phyloP scores from a whole-genome alignment of 2,329 filamentous ascomycete species.

The Anthostomella pinea region DNA sequence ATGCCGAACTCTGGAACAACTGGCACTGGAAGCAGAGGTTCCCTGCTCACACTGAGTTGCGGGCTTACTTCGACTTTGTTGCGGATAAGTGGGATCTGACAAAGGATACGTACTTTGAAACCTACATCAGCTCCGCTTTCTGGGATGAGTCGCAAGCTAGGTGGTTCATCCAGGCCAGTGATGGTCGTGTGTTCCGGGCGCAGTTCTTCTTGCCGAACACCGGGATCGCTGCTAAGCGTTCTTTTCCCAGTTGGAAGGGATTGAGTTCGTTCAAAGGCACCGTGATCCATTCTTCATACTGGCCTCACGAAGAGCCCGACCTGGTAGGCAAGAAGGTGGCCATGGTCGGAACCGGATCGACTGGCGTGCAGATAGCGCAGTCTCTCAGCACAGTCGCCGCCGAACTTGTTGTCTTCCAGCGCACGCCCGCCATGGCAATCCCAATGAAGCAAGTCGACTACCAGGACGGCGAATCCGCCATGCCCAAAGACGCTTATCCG shows the following conservation, averaged over 20 bases:
- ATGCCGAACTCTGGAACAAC: slow-evolving; percentile 39
- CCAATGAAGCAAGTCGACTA: slow-evolving; percentile 40
- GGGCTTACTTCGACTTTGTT: slow-evolving; percentile 45
- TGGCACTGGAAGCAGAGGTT: slow-evolving; percentile 44
- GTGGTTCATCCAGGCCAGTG: slow-evolving; percentile 44
- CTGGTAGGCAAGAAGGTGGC: slow-evolving; percentile 26
- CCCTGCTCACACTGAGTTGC: slow-evolving; percentile 39
- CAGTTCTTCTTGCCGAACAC: slow-evolving; percentile 45
- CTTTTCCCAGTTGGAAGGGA: slow-evolving; percentile 34
- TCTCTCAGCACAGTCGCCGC: slow-evolving; percentile 19
- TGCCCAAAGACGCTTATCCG: slow-evolving; percentile 41
- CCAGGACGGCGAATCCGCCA: slow-evolving; percentile 49
- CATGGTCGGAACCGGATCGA: slow-evolving; percentile 33
- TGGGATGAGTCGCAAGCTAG: slow-evolving; percentile 35
- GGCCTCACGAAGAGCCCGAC: slow-evolving; percentile 11
- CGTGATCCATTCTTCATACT: slow-evolving; percentile 17
- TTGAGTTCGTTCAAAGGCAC: slow-evolving; percentile 17
- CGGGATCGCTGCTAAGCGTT: slow-evolving; percentile 47
- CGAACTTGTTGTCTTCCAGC: slow-evolving; percentile 25
- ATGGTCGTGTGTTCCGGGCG: slow-evolving; percentile 36
- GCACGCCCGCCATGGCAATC: slow-evolving; percentile 26
- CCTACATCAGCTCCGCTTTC: slow-evolving; percentile 38
- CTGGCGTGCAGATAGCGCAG: slow-evolving; percentile 31
- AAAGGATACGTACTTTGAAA: slow-evolving; percentile 43
- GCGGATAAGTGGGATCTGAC: slow-evolving; percentile 41